phyloP scores from a whole-genome alignment of 306 rosid genomes.

The Castanospermum australe region DNA sequence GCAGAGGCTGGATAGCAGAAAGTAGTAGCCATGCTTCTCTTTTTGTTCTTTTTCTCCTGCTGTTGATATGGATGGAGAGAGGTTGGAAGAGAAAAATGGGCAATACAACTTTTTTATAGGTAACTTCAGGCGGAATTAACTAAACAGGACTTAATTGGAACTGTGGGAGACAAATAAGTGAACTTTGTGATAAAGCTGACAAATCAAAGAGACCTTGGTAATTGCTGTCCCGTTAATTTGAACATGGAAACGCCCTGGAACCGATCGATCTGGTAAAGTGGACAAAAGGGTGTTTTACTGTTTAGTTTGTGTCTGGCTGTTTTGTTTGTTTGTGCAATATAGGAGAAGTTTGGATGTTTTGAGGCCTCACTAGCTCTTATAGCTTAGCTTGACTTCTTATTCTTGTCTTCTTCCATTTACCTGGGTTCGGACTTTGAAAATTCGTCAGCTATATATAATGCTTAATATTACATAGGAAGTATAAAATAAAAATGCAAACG shows the following conservation, averaged over 20 bases:
- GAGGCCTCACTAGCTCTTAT: neutral
- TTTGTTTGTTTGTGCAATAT: neutral
- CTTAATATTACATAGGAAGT: neutral
- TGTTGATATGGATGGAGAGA: constrained; percentile 14
- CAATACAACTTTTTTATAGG: constrained; percentile 26
- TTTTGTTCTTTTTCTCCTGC: neutral
- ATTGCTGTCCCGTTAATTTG: constrained; percentile 27
- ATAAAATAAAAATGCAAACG: neutral
- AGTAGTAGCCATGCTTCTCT: constrained; percentile 33
- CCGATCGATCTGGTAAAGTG: constrained; percentile 25
- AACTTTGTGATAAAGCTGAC: constrained; percentile 34
- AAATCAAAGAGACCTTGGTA: constrained; percentile 37
- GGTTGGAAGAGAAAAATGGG: constrained; percentile 7
- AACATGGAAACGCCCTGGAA: constrained; percentile 28
- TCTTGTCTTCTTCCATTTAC: neutral
- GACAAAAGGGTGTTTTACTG: constrained; percentile 27
- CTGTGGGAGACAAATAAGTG: constrained; percentile 30
- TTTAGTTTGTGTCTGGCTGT: constrained; percentile 21
- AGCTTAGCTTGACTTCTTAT: constrained; percentile 10
- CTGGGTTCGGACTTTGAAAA: neutral
- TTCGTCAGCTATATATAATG: neutral
- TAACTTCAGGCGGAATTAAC: constrained; percentile 19
- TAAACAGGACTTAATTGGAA: neutral
- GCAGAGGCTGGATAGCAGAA: constrained; percentile 28
- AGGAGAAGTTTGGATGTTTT: neutral